These are phyloP conservation scores for Diddensiella caesifluorescens DNA, from an alignment of 805 yeast species.

Conservation along the genomic window DNA sequence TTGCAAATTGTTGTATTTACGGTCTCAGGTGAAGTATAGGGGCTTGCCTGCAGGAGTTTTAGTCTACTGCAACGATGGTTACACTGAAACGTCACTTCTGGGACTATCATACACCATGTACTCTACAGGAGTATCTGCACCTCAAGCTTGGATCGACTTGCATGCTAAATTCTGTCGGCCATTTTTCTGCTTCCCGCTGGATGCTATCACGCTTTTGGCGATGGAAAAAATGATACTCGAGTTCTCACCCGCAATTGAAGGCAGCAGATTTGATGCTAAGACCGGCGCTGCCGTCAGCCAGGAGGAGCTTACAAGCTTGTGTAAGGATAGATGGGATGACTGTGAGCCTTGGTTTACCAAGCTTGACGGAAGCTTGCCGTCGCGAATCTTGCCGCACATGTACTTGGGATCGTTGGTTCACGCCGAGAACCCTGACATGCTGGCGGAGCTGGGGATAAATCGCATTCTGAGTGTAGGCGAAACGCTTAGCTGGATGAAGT, in stretches of 20 bases:
- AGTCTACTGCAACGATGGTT: conserved; percentile 83
- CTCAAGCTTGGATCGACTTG: conserved; percentile 59
- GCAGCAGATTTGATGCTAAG: conserved; percentile 9
- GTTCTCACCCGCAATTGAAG: conserved; percentile 47
- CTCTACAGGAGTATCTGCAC: conserved; percentile 51
- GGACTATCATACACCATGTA: conserved; percentile 68
- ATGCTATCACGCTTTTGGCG: conserved; percentile 56
- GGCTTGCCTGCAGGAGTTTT: conserved; percentile 36
- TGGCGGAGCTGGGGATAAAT: conserved; percentile 60
- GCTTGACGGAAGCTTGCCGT: conserved; percentile 69
- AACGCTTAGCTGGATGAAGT: conserved; percentile 54
- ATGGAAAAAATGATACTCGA: conserved; percentile 56
- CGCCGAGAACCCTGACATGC: conserved; percentile 64
- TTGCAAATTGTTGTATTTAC: conserved; percentile 58
- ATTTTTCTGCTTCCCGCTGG: conserved; percentile 75
- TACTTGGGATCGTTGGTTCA: conserved; percentile 81
- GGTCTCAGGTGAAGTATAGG: conserved; percentile 23
- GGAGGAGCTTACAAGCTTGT: background rate
- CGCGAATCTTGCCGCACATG: conserved; percentile 73
- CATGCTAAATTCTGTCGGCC: conserved; percentile 69
- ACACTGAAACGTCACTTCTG: conserved; percentile 82
- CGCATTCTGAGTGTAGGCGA: conserved; percentile 88
- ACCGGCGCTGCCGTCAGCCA: conserved; percentile 16
- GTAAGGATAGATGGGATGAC: conserved; percentile 3
- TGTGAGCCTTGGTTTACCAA: conserved; percentile 28